These are phyloP conservation scores for Orbilia quercus DNA, from an alignment of 2,329 filamentous ascomycete species.

Conservation along the genomic window DNA sequence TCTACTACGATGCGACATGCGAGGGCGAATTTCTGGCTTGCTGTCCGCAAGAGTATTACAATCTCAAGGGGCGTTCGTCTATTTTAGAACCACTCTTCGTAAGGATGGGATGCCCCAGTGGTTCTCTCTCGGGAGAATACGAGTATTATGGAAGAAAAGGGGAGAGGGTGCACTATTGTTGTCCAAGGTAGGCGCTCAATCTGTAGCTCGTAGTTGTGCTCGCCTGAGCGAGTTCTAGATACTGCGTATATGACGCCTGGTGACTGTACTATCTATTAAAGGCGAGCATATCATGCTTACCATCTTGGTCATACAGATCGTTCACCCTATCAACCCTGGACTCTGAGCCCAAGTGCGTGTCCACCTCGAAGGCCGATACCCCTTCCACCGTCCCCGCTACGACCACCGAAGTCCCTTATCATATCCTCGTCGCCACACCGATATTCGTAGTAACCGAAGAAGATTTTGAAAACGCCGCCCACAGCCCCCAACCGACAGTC, in stretches of 20 bases:
- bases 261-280: not conserved
- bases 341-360: conserved; percentile 15
- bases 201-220: not conserved
- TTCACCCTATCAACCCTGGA: conserved; percentile 1
- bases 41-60: conserved; percentile 15
- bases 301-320: conserved; percentile 3
- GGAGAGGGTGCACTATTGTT: conserved; percentile 25
- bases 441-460: conserved; percentile 16
- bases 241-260: no score
- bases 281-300: not conserved
- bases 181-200: conserved; percentile 32
- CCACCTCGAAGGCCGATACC: not conserved
- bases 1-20: conserved; percentile 13
- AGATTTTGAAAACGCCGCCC: not conserved
- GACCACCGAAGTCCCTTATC: not conserved
- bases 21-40: not conserved
- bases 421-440: conserved; percentile 26
- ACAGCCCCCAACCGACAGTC: not conserved
- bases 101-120: conserved; percentile 15
- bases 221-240: not conserved
- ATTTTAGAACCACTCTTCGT: conserved; percentile 1
- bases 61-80: not conserved
- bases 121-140: not conserved
- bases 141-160: not conserved
- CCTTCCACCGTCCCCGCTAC: not conserved